These are phyloP conservation scores for Ceratobasidium sp. DNA, from an alignment of 1,284 basidiomycete species.

Conservation along the genomic window DNA sequence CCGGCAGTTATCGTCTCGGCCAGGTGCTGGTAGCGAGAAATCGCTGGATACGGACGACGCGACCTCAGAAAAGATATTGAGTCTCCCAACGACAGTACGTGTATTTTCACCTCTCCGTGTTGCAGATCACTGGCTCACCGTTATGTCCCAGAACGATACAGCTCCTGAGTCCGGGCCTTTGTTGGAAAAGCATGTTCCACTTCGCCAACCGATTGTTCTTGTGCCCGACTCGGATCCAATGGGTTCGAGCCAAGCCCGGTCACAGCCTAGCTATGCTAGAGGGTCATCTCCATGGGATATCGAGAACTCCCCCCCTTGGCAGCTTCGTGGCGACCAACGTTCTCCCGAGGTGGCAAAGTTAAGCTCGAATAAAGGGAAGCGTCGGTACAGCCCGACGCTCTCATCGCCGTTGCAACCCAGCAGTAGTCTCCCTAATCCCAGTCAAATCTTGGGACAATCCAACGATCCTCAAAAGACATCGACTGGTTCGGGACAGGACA, in stretches of 20 bases:
- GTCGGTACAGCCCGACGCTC: slow-evolving; percentile 29
- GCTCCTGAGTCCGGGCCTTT: background rate
- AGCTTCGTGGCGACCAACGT: background rate
- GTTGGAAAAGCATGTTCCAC: background rate
- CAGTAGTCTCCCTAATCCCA: background rate
- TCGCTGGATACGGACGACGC: slow-evolving; percentile 31
- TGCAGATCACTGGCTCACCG: background rate
- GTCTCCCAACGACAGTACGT: slow-evolving; percentile 8
- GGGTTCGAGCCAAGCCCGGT: slow-evolving; percentile 14
- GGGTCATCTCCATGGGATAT: slow-evolving; percentile 40
- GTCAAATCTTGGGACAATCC: background rate
- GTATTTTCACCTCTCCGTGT: background rate
- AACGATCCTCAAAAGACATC: background rate
- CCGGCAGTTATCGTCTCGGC: background rate
- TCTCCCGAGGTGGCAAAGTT: slow-evolving; percentile 12
- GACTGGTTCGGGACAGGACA: slow-evolving; percentile 9
- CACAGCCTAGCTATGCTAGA: slow-evolving; percentile 14
- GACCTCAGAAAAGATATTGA: slow-evolving; percentile 23
- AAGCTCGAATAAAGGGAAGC: slow-evolving; percentile 13
- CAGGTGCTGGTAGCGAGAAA: background rate
- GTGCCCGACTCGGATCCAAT: slow-evolving; percentile 39
- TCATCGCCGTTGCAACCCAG: slow-evolving; percentile 14
- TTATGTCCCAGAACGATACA: background rate
- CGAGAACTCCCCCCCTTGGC: slow-evolving; percentile 14
- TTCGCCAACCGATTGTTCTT: slow-evolving; percentile 24